Conservation (phyloP, 495 filamentous ascomycete genomes). For the Mytilinidion resinicola region DNA sequence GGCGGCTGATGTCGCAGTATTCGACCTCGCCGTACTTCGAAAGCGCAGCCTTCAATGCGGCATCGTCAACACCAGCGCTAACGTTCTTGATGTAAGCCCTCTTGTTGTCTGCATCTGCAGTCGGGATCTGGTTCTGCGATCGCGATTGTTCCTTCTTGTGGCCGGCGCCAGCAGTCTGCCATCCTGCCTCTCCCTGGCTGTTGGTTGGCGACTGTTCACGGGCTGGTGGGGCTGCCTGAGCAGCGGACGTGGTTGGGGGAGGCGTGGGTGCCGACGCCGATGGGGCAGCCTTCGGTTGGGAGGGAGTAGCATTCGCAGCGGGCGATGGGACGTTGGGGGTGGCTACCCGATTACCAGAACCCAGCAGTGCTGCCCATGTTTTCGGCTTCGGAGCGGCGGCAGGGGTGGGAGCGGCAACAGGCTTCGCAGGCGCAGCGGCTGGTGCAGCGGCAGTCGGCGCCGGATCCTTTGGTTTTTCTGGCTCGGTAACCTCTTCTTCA, state of each 20-base stretch:
- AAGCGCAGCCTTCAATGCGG: conserved; percentile 59
- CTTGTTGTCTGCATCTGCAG: conserved; percentile 39
- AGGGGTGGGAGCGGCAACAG: conserved; percentile 32
- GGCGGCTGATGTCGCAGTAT: conserved; percentile 83
- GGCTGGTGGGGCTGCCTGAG: conserved; percentile 26
- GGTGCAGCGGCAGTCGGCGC: conserved; percentile 49
- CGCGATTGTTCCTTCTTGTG: conserved; percentile 77
- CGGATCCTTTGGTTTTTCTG: conserved; percentile 54
- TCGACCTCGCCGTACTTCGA: conserved; percentile 68
- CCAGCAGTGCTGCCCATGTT: conserved; percentile 85
- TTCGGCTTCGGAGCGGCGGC: conserved; percentile 50
- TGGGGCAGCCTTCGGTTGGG: conserved; percentile 25
- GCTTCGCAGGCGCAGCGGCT: conserved; percentile 39
- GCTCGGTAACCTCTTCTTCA: conserved; percentile 35
- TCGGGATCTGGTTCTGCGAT: conserved; percentile 43
- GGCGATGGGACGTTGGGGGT: conserved; percentile 34
- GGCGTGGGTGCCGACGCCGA: conserved; percentile 9
- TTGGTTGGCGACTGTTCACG: conserved; percentile 40
- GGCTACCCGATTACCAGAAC: conserved; percentile 42
- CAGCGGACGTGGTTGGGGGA: conserved; percentile 21
- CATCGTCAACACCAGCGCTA: conserved; percentile 69
- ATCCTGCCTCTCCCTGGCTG: conserved; percentile 51
- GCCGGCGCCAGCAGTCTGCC: conserved; percentile 72
- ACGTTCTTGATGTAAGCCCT: conserved; percentile 92
- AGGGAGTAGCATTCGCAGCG: conserved; percentile 12